A percentile compares a stretch with the other conserved stretches of the same genome.
Evolutionary conservation across 2,329 filamentous ascomycete species (phyloP).

Genomic region (Botrytis sinoallii): DNA sequence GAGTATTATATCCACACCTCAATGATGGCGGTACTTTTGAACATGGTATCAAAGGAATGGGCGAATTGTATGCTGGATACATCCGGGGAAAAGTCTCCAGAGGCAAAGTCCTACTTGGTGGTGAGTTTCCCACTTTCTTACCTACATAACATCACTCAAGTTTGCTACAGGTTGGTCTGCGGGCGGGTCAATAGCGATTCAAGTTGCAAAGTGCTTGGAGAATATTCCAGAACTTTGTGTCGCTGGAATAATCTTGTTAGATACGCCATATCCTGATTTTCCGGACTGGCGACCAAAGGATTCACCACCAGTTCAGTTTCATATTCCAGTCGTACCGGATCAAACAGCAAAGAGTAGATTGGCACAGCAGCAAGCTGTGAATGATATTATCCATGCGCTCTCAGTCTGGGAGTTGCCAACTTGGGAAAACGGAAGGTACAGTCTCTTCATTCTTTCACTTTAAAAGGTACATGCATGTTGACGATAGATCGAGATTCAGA

Average conservation of each 20-base stretch:
- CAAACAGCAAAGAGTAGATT: constrained; percentile 1
- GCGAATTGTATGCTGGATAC: constrained; percentile 6
- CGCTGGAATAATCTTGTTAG: constrained; percentile 5
- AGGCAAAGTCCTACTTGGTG: constrained; percentile 14
- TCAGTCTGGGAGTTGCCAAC: constrained; percentile 9
- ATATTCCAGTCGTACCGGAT: neutral
- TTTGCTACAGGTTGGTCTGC: constrained; percentile 10
- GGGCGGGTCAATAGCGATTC: constrained; percentile 10
- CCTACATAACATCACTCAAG: neutral
- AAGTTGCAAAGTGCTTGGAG: constrained; percentile 9
- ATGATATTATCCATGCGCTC: constrained; percentile 13
- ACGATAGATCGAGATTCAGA: neutral
- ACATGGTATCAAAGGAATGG: constrained; percentile 9
- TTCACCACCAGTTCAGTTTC: constrained; percentile 8
- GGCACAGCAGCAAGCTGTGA: constrained; percentile 9
- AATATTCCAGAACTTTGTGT: constrained; percentile 11
- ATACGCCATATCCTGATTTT: constrained; percentile 11
- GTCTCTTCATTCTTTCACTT: neutral
- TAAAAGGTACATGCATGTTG: neutral
- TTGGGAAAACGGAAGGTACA: constrained; percentile 10
- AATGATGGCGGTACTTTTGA: constrained; percentile 2
- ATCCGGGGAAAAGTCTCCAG: constrained; percentile 5
- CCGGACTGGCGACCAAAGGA: constrained; percentile 15
- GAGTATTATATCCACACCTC: constrained; percentile 15
- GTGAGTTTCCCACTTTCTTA: neutral